A percentile compares a stretch with the other conserved stretches of the same genome.
These are phyloP conservation scores for Poterioochromonas sp. DNA, from an alignment of 352 stramenopile species.

Conservation along the genomic window DNA sequence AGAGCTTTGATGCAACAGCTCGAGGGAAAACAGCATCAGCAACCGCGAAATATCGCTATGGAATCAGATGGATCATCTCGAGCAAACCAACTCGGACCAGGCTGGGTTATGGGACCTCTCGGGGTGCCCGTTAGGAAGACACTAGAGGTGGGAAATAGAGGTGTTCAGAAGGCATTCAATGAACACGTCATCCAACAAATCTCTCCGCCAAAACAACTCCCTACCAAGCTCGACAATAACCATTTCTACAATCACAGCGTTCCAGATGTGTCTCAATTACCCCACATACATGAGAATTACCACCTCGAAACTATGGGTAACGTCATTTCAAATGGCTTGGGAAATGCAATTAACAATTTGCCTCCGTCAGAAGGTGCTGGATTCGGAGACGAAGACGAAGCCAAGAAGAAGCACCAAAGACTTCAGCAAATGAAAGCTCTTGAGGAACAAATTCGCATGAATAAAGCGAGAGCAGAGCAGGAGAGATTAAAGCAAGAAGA, in stretches of 20 bases:
- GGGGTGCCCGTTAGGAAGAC: background rate
- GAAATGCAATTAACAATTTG: too few species aligned
- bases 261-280: background rate
- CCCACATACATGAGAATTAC: background rate
- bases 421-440: background rate
- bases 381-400: background rate
- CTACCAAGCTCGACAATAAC: background rate
- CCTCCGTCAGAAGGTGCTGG: too few species aligned
- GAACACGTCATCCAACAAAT: background rate
- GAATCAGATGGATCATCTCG: too few species aligned
- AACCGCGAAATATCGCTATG: too few species aligned
- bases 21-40: too few species aligned
- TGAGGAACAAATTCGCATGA: background rate
- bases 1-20: too few species aligned
- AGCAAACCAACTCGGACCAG: background rate
- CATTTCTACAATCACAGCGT: background rate
- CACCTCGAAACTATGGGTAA: too few species aligned
- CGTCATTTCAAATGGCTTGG: too few species aligned
- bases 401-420: background rate
- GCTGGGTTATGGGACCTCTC: slow-evolving; percentile 9
- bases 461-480: background rate
- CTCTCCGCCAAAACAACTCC: background rate
- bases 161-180: slow-evolving; percentile 9
- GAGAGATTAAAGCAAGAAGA: background rate
- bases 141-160: background rate